These are phyloP conservation scores for Allantophomopsis cytisporea DNA, from an alignment of 2,329 filamentous ascomycete genomes.

Conservation along the genomic window DNA sequence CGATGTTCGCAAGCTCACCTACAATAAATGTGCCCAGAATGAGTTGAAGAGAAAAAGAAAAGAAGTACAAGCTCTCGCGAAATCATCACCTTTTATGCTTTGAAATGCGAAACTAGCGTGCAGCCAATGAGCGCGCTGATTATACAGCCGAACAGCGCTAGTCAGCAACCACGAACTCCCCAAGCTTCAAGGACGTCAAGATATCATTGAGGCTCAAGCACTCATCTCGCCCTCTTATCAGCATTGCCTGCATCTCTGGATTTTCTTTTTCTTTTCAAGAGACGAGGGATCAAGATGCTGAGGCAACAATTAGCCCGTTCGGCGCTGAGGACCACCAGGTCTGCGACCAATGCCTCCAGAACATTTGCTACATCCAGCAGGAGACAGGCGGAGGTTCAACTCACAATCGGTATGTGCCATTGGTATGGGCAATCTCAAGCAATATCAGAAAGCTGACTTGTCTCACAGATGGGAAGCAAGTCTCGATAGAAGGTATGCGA, in stretches of 20 bases:
- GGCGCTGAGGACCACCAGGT: conserved; percentile 50
- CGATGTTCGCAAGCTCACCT: conserved; percentile 44
- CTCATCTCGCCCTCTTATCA: conserved; percentile 6
- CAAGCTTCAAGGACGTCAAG: conserved; percentile 6
- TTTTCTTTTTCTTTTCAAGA: conserved; percentile 26
- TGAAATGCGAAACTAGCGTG: neutral
- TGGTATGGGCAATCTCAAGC: conserved; percentile 5
- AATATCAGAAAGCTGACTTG: conserved; percentile 11
- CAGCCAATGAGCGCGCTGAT: conserved; percentile 11
- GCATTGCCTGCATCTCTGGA: conserved; percentile 7
- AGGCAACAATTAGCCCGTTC: conserved; percentile 55
- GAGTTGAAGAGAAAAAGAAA: conserved; percentile 37
- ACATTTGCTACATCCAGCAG: conserved; percentile 69
- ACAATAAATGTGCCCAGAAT: conserved; percentile 58
- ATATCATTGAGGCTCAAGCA: conserved; percentile 7
- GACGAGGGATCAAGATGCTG: conserved; percentile 53
- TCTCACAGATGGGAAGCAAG: conserved; percentile 80
- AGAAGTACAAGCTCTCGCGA: conserved; percentile 5
- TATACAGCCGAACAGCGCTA: conserved; percentile 9
- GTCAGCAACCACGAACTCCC: conserved; percentile 5
- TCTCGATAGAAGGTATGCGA: conserved; percentile 80
- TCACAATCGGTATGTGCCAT: conserved; percentile 70
- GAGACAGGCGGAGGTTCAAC: conserved; percentile 83
- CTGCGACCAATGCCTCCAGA: conserved; percentile 49
- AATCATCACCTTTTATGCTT: too few species aligned